Base-by-base conservation (phyloP, 2,329 filamentous ascomycete genomes). In the Colletotrichum plurivorum region DNA sequence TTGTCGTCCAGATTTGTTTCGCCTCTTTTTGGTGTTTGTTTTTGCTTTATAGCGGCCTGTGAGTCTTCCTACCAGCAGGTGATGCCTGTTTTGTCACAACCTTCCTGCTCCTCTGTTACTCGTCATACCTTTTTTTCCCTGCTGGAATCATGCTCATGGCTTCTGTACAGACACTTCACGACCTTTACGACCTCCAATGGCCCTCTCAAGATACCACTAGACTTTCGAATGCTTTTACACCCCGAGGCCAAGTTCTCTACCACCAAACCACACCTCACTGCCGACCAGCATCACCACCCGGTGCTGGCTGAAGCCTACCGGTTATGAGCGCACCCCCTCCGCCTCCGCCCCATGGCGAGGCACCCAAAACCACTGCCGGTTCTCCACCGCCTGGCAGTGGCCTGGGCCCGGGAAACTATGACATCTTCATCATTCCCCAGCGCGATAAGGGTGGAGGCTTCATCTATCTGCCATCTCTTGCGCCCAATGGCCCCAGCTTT, bases 401-500 rank as follows among this genome's bases (percentile, higher is more conserved):
- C 65, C 84, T 98, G 55, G 95, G 95, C 3, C 87, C 93, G 1
- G 95, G 95, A 63, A 97, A 96, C 78, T 98, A 97, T 81, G 95
- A 98, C 84, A 97, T 98, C 78, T 98, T 98, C 83, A 92, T 98
- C 78, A 95, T 98, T 76, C 95, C 95, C 8, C 94, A 95, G 54
- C 94, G 97, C 80, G 95, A 94, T 12, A 88, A 95, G 7, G 95
- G 95, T 61, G 90, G 91, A 0, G 95, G 95, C 41, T 98, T 98
- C 80, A 85, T 98, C 31, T 98, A 98, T 79, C 88, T 98, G n/a
- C 95, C 95, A 0, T 97, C 95, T 0, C 81, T 98, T 71, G 89
- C 92, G 76, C 92, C 94, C 20, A 93, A 96, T 76, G 87, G 92
- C 76, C 97, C 97, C 80, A 97, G 94, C 81, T 98, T 98, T 79